Conservation (phyloP, 129 eudicot species). For the Ambrosia artemisiifolia region DNA sequence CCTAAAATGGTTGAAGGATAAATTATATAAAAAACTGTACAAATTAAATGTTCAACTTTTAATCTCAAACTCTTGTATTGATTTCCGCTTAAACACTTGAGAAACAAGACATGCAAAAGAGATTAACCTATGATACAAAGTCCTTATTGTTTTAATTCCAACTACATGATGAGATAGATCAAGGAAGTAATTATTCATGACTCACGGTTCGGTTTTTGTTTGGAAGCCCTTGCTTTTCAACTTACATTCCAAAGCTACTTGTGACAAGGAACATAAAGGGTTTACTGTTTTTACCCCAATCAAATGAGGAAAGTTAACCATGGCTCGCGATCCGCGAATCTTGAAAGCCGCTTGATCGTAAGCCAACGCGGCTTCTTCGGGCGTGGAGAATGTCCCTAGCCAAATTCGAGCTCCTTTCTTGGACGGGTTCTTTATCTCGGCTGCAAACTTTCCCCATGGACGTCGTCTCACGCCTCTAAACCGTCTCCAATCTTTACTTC, state of each 20-base stretch:
- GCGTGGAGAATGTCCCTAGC: conserved; percentile 35
- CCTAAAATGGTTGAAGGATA: background rate
- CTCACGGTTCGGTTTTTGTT: conserved; percentile 24
- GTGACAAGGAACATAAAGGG: conserved; percentile 34
- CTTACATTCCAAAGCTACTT: conserved; percentile 42
- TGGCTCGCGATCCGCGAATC: conserved; percentile 40
- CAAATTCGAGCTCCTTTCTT: conserved; percentile 43
- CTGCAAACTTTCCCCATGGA: conserved; percentile 46
- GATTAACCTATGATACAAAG: conserved; percentile 19
- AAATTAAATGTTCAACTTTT: background rate
- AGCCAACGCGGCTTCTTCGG: conserved; percentile 41
- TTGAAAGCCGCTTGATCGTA: conserved; percentile 45
- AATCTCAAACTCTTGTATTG: conserved; percentile 18
- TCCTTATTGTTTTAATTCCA: conserved; percentile 13
- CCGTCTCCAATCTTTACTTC: conserved; percentile 31
- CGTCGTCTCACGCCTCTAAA: conserved; percentile 39
- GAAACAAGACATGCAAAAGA: conserved; percentile 16
- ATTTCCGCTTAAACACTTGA: conserved; percentile 14
- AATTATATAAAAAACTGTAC: background rate
- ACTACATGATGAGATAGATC: background rate
- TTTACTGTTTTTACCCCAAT: conserved; percentile 27
- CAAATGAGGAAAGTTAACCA: conserved; percentile 44
- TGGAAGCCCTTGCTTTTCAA: conserved; percentile 32
- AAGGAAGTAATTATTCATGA: background rate
- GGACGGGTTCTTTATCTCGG: conserved; percentile 39